phyloP scores from a whole-genome alignment of 192 early-diverging fungal species.

The Linnemannia exigua region DNA sequence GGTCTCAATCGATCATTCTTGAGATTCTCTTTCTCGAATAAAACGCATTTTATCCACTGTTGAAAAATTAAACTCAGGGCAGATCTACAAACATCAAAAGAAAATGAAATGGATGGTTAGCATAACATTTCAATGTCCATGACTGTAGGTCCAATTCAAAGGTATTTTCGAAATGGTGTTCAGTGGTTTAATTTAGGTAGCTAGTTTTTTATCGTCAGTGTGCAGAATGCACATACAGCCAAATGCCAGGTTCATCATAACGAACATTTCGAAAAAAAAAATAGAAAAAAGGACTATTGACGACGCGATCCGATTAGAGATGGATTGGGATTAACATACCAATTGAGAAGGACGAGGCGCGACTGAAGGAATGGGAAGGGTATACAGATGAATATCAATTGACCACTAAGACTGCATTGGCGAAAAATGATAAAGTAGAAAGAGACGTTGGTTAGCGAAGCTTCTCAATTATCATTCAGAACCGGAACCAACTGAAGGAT shows the following conservation, averaged over 20 bases:
- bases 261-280: not conserved
- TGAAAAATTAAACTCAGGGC: not conserved
- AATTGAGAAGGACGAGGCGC: not conserved
- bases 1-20: not conserved
- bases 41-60: not conserved
- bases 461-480: too few species aligned
- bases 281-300: not conserved
- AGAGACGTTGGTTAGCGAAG: not conserved
- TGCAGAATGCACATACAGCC: conserved; percentile 57
- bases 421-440: not conserved
- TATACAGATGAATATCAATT: not conserved
- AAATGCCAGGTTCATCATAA: conserved; percentile 59
- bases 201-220: conserved; percentile 59
- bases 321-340: not conserved
- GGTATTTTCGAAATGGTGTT: not conserved
- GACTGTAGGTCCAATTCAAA: not conserved
- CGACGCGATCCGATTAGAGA: not conserved
- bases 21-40: not conserved
- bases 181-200: conserved; percentile 52
- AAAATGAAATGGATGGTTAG: conserved; percentile 1
- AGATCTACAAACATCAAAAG: not conserved
- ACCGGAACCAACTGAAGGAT: not conserved
- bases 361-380: not conserved
- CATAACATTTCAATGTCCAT: not conserved
- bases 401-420: not conserved